Evolutionary conservation across 345 rosid species (phyloP).

Genomic region (Lenwebbia sp.): DNA sequence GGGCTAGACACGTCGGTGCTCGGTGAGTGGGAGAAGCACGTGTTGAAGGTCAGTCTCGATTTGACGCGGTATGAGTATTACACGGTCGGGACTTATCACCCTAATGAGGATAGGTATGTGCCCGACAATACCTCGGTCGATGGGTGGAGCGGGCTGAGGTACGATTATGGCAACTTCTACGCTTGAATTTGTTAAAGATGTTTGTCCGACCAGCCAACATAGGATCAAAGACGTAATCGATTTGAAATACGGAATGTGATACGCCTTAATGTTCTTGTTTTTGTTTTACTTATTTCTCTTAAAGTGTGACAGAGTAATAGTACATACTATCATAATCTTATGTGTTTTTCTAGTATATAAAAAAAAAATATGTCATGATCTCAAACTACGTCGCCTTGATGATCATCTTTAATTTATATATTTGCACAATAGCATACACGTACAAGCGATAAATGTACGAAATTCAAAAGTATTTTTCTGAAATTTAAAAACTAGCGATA

Average conservation of each 20-base stretch:
- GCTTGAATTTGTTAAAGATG: no score
- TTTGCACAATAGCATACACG: no score
- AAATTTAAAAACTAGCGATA: not conserved
- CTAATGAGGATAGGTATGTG: slow-evolving; percentile 23
- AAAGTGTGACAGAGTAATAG: not conserved
- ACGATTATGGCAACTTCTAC: slow-evolving; percentile 68
- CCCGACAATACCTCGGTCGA: slow-evolving; percentile 45
- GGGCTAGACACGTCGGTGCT: slow-evolving; percentile 38
- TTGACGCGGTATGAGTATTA: slow-evolving; percentile 60
- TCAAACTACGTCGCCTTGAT: no score
- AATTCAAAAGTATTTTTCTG: not conserved
- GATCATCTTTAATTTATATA: no score
- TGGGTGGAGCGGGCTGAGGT: slow-evolving; percentile 68
- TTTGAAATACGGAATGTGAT: no score
- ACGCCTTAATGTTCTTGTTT: no score
- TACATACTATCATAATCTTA: not conserved
- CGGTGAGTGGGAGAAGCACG: slow-evolving; percentile 26
- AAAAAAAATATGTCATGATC: not conserved
- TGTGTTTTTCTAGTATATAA: not conserved
- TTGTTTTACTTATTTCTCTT: not conserved
- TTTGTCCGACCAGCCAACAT: no score
- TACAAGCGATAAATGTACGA: not conserved
- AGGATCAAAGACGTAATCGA: no score
- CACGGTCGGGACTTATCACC: slow-evolving; percentile 44
- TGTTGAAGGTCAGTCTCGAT: slow-evolving; percentile 69